phyloP scores from a whole-genome alignment of 2,329 filamentous ascomycete genomes.

The Arthroderma uncinatum region DNA sequence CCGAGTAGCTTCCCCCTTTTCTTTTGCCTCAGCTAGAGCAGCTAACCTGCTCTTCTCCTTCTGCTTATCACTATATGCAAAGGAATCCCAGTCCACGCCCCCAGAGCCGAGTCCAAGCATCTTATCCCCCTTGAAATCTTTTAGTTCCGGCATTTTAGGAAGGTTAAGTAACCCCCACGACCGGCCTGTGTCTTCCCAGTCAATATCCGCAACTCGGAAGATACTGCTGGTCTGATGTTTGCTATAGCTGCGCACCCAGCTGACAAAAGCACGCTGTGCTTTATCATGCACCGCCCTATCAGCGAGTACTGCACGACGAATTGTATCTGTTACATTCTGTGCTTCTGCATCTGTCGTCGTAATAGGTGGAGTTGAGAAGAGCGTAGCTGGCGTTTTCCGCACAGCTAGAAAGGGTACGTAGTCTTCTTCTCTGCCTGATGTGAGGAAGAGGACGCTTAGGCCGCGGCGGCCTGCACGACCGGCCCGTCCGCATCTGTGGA shows the following conservation, averaged over 20 bases:
- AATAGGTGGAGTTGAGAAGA: conserved; percentile 48
- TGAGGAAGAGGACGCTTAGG: conserved; percentile 73
- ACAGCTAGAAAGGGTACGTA: conserved; percentile 80
- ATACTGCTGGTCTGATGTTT: conserved; percentile 88
- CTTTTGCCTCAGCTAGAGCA: conserved; percentile 42
- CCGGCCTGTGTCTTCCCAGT: conserved; percentile 70
- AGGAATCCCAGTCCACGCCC: conserved; percentile 53
- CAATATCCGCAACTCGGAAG: conserved; percentile 68
- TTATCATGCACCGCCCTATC: conserved; percentile 71
- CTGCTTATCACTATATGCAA: conserved; percentile 59
- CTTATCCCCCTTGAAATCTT: conserved; percentile 58
- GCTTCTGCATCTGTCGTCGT: conserved; percentile 52
- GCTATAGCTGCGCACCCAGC: conserved; percentile 81
- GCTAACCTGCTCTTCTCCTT: conserved; percentile 55
- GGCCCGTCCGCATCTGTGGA: conserved; percentile 54
- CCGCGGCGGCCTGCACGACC: conserved; percentile 59
- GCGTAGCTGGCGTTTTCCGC: conserved; percentile 69
- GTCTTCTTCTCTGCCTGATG: conserved; percentile 75
- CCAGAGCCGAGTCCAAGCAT: conserved; percentile 43
- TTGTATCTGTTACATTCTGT: conserved; percentile 43
- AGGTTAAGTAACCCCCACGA: conserved; percentile 80
- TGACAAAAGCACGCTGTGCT: conserved; percentile 82
- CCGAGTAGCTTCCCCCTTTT: conserved; percentile 27
- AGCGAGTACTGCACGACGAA: conserved; percentile 46
- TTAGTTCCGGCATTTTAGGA: conserved; percentile 87